phyloP scores from a whole-genome alignment of 2,329 filamentous ascomycete species.

The Pseudocercospora pini-densiflorae region DNA sequence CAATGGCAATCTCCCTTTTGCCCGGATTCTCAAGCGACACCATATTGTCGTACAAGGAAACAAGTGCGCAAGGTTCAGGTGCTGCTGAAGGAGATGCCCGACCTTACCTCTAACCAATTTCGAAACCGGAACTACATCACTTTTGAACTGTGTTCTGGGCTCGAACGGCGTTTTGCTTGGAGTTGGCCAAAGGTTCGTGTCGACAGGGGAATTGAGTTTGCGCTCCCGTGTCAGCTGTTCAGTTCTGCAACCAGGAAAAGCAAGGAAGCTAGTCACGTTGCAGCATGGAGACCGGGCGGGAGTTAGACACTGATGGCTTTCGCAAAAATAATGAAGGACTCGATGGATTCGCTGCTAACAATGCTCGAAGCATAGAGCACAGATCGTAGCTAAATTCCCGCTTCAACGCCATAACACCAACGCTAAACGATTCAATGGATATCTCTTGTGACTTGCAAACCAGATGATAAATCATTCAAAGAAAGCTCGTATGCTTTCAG shows the following conservation, averaged over 20 bases:
- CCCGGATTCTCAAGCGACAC: constrained; percentile 15
- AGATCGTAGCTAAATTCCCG: neutral
- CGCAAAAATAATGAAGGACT: neutral
- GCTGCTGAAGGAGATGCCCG: neutral
- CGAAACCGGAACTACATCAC: neutral
- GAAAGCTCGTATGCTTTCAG: constrained; percentile 13
- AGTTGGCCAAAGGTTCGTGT: constrained; percentile 1
- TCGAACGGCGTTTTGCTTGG: constrained; percentile 4
- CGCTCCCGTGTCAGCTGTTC: constrained; percentile 7
- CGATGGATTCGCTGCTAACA: neutral
- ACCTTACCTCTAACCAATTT: constrained; percentile 1
- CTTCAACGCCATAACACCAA: neutral
- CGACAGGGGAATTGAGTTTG: constrained; percentile 7
- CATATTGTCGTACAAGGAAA: neutral
- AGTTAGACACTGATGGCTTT: neutral
- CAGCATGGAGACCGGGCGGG: neutral
- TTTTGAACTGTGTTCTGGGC: neutral
- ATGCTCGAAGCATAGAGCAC: neutral
- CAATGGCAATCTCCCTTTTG: constrained; percentile 17
- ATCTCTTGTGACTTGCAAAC: neutral
- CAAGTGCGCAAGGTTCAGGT: neutral
- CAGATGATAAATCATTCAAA: neutral
- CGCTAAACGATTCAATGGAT: neutral
- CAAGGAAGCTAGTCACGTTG: neutral
- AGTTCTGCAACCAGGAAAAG: neutral